Evolutionary conservation across 2,329 filamentous ascomycete genomes (phyloP).

Genomic region (Leptographium wingfieldii): DNA sequence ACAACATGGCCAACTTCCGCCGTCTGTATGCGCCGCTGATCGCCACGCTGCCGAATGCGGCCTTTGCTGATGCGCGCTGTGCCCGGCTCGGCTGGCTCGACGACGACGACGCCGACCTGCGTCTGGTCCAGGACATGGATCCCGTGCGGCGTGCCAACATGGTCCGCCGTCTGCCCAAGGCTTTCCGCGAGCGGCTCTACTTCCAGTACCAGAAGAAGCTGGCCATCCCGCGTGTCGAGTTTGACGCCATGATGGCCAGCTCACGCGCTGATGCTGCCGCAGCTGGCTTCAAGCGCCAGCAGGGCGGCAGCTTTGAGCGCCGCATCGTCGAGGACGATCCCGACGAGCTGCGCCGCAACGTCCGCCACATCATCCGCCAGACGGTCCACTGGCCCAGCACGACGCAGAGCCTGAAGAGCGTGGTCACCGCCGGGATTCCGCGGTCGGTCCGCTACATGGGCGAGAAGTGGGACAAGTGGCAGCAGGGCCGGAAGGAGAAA

Average conservation of each 20-base stretch:
- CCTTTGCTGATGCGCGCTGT: conserved; percentile 55
- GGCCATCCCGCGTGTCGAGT: conserved; percentile 70
- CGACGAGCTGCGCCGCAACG: conserved; percentile 53
- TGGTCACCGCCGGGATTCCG: conserved; percentile 62
- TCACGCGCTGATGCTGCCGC: conserved; percentile 49
- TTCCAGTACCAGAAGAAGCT: conserved; percentile 92
- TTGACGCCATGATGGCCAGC: conserved; percentile 72
- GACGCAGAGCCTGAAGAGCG: conserved; percentile 72
- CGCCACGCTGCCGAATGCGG: conserved; percentile 77
- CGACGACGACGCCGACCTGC: conserved; percentile 51
- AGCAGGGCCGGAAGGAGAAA: conserved; percentile 20
- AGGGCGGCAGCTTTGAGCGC: conserved; percentile 76
- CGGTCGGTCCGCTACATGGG: conserved; percentile 63
- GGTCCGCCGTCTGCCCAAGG: conserved; percentile 78
- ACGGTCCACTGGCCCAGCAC: conserved; percentile 91
- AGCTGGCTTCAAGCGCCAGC: conserved; percentile 54
- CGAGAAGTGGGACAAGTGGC: conserved; percentile 66
- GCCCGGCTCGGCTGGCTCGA: conserved; percentile 48
- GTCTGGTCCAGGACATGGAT: conserved; percentile 81
- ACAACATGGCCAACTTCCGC: conserved; percentile 86
- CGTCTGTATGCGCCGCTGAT: conserved; percentile 83
- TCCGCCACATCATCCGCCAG: conserved; percentile 66
- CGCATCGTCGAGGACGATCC: conserved; percentile 63
- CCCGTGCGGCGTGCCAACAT: conserved; percentile 85
- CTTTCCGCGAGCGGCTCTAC: conserved; percentile 81